phyloP scores from a whole-genome alignment of 148 eudicot species.

The Limonium bicolor region DNA sequence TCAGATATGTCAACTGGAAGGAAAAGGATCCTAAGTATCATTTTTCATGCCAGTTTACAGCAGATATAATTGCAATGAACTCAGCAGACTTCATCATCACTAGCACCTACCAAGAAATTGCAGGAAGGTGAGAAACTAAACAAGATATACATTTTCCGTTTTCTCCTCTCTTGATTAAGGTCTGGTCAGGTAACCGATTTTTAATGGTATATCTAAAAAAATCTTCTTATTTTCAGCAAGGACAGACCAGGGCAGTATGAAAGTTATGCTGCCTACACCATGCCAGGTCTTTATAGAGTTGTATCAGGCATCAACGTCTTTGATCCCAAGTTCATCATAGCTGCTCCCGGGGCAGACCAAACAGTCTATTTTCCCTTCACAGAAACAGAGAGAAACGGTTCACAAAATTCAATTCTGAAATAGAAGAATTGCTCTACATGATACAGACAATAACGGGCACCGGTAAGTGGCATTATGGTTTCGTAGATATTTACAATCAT shows the following conservation, averaged over 20 bases:
- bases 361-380: constrained; percentile 66
- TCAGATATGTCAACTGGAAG: constrained; percentile 84
- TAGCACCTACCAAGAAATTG: constrained; percentile 95
- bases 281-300: constrained; percentile 77
- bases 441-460: constrained; percentile 59
- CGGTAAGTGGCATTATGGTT: too few relatives aligned
- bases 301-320: constrained; percentile 86
- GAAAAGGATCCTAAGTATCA: constrained; percentile 77
- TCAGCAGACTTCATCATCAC: constrained; percentile 89
- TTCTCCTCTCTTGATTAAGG: background rate
- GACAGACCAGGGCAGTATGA: constrained; percentile 95
- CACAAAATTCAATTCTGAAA: constrained; percentile 45
- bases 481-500: background rate
- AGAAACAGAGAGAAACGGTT: constrained; percentile 51
- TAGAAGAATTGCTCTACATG: constrained; percentile 64
- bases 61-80: constrained; percentile 87
- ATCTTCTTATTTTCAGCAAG: constrained; percentile 49
- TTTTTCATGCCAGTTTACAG: constrained; percentile 91
- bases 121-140: constrained; percentile 54
- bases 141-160: background rate
- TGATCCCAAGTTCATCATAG: constrained; percentile 91
- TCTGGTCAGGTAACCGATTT: background rate
- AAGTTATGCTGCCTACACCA: constrained; percentile 67
- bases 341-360: constrained; percentile 96
- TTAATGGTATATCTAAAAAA: too few relatives aligned